Conservation (phyloP, 2,329 filamentous ascomycete species). For the Pestalotiopsis sp. region DNA sequence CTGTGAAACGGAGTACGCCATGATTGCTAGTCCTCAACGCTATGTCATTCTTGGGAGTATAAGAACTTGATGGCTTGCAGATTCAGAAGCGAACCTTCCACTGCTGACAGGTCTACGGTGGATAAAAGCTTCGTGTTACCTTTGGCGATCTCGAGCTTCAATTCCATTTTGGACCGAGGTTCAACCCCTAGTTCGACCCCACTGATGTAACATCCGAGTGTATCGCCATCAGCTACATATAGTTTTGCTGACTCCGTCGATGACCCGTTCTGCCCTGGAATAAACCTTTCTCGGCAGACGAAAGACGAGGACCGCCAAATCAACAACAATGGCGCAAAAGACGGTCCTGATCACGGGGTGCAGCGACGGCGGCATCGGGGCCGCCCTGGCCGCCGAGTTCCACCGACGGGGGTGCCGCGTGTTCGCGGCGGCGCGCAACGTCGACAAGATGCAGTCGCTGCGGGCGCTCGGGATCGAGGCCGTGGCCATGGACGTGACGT, state of each 20-base stretch:
- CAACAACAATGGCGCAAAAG: slow-evolving; percentile 3
- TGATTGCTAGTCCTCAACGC: neutral
- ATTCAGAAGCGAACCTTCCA: neutral
- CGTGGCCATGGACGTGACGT: slow-evolving; percentile 31
- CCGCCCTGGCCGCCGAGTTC: slow-evolving; percentile 21
- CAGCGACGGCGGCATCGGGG: slow-evolving; percentile 23
- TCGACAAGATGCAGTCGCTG: slow-evolving; percentile 24
- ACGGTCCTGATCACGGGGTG: slow-evolving; percentile 13
- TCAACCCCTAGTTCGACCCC: neutral
- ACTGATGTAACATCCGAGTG: neutral
- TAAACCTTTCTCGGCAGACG: neutral
- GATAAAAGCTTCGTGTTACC: neutral
- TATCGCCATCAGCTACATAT: no score
- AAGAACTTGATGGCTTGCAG: no score
- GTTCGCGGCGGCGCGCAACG: slow-evolving; percentile 26
- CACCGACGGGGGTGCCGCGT: neutral
- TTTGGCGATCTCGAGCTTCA: neutral
- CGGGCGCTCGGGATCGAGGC: slow-evolving; percentile 22
- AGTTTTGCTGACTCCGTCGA: no score
- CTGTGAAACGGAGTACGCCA: neutral
- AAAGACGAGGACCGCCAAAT: neutral
- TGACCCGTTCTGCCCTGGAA: no score
- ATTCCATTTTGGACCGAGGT: neutral
- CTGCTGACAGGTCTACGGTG: neutral
- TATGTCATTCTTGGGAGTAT: no score